Base-by-base conservation (phyloP, 2,329 filamentous ascomycete species). In the Xylaria sp. region DNA sequence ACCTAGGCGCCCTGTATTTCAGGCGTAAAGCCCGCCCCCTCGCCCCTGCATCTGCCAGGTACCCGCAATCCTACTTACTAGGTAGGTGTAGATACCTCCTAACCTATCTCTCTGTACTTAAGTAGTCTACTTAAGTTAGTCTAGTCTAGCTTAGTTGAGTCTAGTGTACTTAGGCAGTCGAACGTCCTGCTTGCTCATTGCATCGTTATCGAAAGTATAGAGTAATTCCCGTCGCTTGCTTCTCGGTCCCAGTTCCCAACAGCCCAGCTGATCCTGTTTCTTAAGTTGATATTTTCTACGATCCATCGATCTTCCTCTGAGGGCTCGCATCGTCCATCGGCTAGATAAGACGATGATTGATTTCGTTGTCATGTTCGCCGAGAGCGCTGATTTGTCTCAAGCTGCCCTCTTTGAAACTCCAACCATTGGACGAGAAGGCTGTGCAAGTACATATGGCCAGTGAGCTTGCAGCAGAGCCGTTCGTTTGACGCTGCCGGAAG, bases 381-480 rank as follows among this genome's bases (percentile, higher is more conserved):
- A 44, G 19, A 44, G n/a, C 17, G 7, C 44, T 23, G 11, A 33
- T 29, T 55, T 31, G 51, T 60, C 51, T 60, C 58, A 55, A 55
- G 9, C 51, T 33, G 35, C 37, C 44, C 21, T 29, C 44, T 44
- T 27, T 60, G 44, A 55, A 38, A 55, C 58, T 13, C 55, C 27
- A 44, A 37, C 13, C 37, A 51, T 31, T 55, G 58, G 58, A 29
- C 25, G 37, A 51, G 33, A 37, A 48, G 44, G 37, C 52, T 44
- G 27, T 55, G 44, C 55, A 35, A 31, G 25, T 29, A 21, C 5
- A 49, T 9, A 25, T 2, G 1, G 23, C 23, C 37, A 19, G 21
- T 13, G 23, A 40, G 48, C 41, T 15, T 27, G 25, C 11, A 43
- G 49, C 25, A 25, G 23, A 58, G 37, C 25, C 15, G 46, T 60